phyloP scores from a whole-genome alignment of 148 eudicot species.

The Chenopodium berlandieri region DNA sequence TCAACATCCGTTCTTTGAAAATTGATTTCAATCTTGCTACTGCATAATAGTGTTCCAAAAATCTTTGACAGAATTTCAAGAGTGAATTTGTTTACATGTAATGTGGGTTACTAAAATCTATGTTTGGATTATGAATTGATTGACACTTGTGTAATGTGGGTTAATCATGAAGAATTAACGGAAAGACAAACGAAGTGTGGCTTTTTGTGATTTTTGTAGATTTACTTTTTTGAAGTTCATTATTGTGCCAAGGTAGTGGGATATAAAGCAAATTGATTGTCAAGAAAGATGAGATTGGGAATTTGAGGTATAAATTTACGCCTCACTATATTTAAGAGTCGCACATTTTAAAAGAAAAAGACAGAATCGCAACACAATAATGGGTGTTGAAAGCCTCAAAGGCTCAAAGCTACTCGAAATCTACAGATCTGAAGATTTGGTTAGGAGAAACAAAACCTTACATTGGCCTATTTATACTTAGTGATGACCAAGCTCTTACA shows the following conservation, averaged over 20 bases:
- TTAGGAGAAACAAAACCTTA: too few relatives aligned
- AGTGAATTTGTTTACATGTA: neutral
- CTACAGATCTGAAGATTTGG: too few relatives aligned
- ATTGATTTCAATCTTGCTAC: too few relatives aligned
- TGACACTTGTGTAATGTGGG: neutral
- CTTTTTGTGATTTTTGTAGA: slow-evolving; percentile 15
- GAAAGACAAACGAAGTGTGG: neutral
- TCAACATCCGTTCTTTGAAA: too few relatives aligned
- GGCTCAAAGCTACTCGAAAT: too few relatives aligned
- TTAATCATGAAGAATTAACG: slow-evolving; percentile 1
- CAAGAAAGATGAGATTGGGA: neutral
- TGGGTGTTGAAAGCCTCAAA: too few relatives aligned
- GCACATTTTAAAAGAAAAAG: too few relatives aligned
- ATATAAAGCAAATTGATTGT: neutral
- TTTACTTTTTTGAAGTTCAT: slow-evolving; percentile 17
- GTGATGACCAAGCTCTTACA: too few relatives aligned
- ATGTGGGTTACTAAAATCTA: neutral
- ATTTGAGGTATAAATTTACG: too few relatives aligned
- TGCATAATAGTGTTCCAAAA: too few relatives aligned
- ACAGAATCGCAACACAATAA: too few relatives aligned
- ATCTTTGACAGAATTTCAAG: neutral
- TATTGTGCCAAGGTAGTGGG: slow-evolving; percentile 23
- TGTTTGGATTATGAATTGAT: neutral
- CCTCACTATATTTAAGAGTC: neutral
- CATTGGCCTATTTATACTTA: too few relatives aligned